Base-by-base conservation (phyloP, 148 eudicot genomes). In the Dianthus caryophyllus region DNA sequence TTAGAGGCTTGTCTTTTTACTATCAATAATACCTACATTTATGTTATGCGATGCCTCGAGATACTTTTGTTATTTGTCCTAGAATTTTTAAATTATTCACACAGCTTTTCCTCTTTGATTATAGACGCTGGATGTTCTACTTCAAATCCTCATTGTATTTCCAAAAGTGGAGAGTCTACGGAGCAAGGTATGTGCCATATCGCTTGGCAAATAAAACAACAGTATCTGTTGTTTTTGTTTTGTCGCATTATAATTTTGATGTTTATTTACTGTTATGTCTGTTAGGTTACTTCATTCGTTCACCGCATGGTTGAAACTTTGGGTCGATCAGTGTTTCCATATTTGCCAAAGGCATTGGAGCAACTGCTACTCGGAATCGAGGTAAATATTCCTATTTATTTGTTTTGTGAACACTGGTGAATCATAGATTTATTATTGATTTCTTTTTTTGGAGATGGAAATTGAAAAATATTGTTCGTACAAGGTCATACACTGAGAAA, bases 221-320 rank as follows among this genome's bases (percentile, higher is more conserved):
- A 44, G 1, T 43, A 20, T 39, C 25, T 26, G 2, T 24, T 44
- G 12, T 7, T 43, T 16, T 10, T 10, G 2, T 5, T 12, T 71
- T 30, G n/a, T 73, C 31, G 39, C 57, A 30, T 27, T 44, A 10
- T 7, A 41, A n/a, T 48, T 33, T 18, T 26, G 20, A 47, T 76
- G 31, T 9, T 62, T 68, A 3, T 38, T 71, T 74, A 62, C 70
- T 69, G 55, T 61, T 70, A 15, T 16, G 14, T 64, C 58, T 54
- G 17, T 29, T 53, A 93, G 98, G 96, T 94, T 65, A 85, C 90
- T 26, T 90, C 99, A 61, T 94, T 94, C 77, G 80, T 94, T 53
- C 99, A 94, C 30, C 90, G 99, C 39, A 94, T 94, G 97, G 90
- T 94, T 76, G 97, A 94, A 61, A 90, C 86, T 26, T 74, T 94